Percentiles rank a stretch among this genome's conserved stretches.
Conservation (phyloP, 495 filamentous ascomycete genomes). For the Pseudevernia furfuracea region DNA sequence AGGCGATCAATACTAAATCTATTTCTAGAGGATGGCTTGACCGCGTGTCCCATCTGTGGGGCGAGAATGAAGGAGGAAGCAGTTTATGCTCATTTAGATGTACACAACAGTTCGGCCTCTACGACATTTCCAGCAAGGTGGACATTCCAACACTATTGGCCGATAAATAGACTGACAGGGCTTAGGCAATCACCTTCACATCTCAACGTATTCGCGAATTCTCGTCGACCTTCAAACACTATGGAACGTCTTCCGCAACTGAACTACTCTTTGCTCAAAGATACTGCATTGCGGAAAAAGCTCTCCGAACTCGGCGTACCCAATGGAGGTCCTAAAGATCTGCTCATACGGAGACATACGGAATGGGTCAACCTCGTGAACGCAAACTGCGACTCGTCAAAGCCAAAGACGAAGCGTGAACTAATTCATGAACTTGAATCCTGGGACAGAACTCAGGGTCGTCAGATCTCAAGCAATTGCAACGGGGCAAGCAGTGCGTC, state of each 20-base stretch:
- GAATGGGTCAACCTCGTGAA: constrained; percentile 98
- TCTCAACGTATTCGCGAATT: constrained; percentile 17
- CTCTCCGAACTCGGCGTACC: constrained; percentile 77
- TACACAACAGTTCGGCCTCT: constrained; percentile 20
- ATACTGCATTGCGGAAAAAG: constrained; percentile 68
- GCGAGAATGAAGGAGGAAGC: constrained; percentile 64
- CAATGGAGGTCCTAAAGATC: constrained; percentile 50
- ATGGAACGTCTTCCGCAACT: constrained; percentile 63
- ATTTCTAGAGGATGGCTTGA: constrained; percentile 59
- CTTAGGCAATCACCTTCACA: constrained; percentile 12
- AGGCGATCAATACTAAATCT: constrained; percentile 6
- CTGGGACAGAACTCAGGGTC: constrained; percentile 73
- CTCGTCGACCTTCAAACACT: constrained; percentile 28
- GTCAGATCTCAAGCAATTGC: constrained; percentile 19
- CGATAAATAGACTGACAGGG: constrained; percentile 2
- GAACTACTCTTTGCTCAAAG: constrained; percentile 75
- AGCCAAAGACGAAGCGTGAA: constrained; percentile 60
- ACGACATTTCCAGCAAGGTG: constrained; percentile 9
- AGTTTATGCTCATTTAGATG: constrained; percentile 77
- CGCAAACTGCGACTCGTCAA: constrained; percentile 80
- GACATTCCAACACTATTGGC: background rate
- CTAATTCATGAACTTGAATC: constrained; percentile 67
- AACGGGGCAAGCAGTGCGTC: constrained; percentile 27
- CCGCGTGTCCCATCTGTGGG: constrained; percentile 74
- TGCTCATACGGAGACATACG: constrained; percentile 71